A percentile compares a stretch with the other conserved stretches of the same genome.
Evolutionary conservation across 306 rosid species (phyloP).

Genomic region (Canavalia gladiata): DNA sequence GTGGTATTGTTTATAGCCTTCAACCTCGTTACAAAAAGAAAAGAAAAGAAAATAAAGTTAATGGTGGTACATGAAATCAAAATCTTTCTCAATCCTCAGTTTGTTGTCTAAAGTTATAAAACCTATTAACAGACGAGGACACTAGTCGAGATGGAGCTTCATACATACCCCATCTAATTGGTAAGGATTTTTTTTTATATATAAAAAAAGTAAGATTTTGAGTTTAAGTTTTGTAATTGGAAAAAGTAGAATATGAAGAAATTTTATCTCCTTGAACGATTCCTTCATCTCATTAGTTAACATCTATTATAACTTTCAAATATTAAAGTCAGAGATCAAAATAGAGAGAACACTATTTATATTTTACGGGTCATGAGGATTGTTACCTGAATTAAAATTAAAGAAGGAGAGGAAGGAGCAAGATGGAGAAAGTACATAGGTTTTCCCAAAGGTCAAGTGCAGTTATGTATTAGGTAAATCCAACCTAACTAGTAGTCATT

Average conservation of each 20-base stretch:
- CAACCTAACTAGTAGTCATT: slow-evolving; percentile 31
- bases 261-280: too few relatives aligned
- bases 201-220: neutral
- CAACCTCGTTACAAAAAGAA: too few relatives aligned
- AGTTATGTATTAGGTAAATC: slow-evolving; percentile 40
- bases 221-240: neutral
- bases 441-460: neutral
- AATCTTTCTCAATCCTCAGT: neutral
- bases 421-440: slow-evolving; percentile 10
- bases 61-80: too few relatives aligned
- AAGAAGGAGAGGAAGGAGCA: neutral
- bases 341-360: too few relatives aligned
- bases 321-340: too few relatives aligned
- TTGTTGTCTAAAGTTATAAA: neutral
- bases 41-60: too few relatives aligned
- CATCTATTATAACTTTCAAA: too few relatives aligned
- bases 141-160: too few relatives aligned
- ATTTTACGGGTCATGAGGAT: neutral
- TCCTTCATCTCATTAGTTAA: too few relatives aligned
- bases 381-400: neutral
- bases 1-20: too few relatives aligned
- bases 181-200: too few relatives aligned
- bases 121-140: neutral
- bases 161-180: too few relatives aligned
- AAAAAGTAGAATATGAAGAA: neutral